Evolutionary conservation across 495 filamentous ascomycete species (phyloP).

Genomic region (Hyphodiscus hymeniophilus): DNA sequence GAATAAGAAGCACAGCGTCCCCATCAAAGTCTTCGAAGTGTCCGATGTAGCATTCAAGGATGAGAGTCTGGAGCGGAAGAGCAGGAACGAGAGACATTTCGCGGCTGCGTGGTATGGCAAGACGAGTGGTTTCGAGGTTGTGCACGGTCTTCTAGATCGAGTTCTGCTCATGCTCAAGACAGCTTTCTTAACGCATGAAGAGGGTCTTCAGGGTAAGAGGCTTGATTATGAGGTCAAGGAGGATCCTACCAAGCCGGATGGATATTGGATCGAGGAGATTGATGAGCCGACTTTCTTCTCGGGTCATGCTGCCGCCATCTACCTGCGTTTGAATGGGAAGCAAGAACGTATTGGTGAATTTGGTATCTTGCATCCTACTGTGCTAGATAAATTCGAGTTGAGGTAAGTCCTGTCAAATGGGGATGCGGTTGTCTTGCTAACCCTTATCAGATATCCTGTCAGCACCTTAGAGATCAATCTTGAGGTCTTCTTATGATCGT

Average conservation of each 20-base stretch:
- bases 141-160: constrained; percentile 89
- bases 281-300: constrained; percentile 86
- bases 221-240: constrained; percentile 39
- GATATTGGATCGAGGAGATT: constrained; percentile 90
- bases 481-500: constrained; percentile 74
- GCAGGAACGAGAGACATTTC: constrained; percentile 87
- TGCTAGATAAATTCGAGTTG: constrained; percentile 89
- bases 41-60: constrained; percentile 92
- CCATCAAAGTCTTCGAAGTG: constrained; percentile 89
- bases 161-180: constrained; percentile 87
- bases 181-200: constrained; percentile 68
- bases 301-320: constrained; percentile 80
- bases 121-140: constrained; percentile 90
- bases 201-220: constrained; percentile 49
- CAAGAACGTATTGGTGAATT: constrained; percentile 72
- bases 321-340: constrained; percentile 62
- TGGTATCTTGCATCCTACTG: constrained; percentile 87
- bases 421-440: constrained; percentile 15
- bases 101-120: constrained; percentile 94
- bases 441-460: constrained; percentile 62
- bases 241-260: constrained; percentile 44
- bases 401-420: constrained; percentile 39
- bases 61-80: constrained; percentile 64
- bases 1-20: constrained; percentile 83
- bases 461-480: constrained; percentile 94